These are phyloP conservation scores for Leishmania lainsoni DNA, from an alignment of 208 protist genomes.

Conservation along the genomic window DNA sequence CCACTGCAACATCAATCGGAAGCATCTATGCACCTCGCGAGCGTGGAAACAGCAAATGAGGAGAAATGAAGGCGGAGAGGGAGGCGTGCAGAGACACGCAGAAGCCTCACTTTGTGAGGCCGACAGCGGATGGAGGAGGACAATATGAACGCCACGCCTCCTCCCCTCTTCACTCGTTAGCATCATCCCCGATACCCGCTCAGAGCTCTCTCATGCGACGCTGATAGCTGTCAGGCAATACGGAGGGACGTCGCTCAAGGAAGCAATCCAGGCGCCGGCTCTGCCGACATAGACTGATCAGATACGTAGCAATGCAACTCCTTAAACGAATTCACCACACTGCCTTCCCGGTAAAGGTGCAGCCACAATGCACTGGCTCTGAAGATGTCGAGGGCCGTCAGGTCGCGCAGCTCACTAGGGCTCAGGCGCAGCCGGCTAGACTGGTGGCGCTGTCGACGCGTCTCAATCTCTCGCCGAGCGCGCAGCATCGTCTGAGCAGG, in stretches of 20 bases:
- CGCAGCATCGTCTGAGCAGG: slow-evolving; percentile 41
- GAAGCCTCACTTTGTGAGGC: background rate
- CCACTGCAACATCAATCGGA: too few relatives aligned
- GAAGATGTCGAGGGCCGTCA: slow-evolving; percentile 80
- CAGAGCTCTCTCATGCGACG: background rate
- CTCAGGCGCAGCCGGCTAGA: slow-evolving; percentile 39
- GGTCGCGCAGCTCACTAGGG: slow-evolving; percentile 60
- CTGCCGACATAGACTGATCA: background rate
- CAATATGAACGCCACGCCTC: background rate
- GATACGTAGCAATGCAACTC: slow-evolving; percentile 47
- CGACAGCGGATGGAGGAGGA: background rate
- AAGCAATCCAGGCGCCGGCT: background rate
- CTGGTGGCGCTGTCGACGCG: slow-evolving; percentile 18
- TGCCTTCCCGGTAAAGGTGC: slow-evolving; percentile 36
- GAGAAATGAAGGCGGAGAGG: background rate
- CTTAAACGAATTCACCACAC: slow-evolving; percentile 37
- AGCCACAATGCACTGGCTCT: slow-evolving; percentile 74
- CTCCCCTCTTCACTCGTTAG: background rate
- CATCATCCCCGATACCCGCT: background rate
- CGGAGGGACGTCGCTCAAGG: background rate
- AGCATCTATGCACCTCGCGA: background rate
- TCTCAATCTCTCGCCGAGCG: slow-evolving; percentile 37
- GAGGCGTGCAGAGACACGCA: background rate
- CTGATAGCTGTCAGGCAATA: background rate
- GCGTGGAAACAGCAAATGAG: background rate